Base-by-base conservation (phyloP, 441 rosid species). In the Arabidopsis hybrid region DNA sequence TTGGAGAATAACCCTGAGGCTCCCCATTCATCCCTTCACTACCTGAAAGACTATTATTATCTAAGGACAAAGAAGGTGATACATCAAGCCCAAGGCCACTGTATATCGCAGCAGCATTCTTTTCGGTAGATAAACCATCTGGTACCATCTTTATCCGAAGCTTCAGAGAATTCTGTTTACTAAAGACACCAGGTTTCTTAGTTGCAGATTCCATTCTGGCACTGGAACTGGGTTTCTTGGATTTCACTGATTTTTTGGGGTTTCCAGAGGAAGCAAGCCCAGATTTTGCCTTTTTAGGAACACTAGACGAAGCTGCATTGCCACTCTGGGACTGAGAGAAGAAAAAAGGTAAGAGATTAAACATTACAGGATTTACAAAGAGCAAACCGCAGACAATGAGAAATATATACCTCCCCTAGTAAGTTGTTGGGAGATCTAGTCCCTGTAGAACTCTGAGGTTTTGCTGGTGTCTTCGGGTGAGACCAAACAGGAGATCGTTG, bases 51-150 rank as follows among this genome's bases (percentile, higher is more conserved):
- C 95, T 90, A 51, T 87, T 89, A 51, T 89, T 66, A 76, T 91
- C 98, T 74, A 84, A 39, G 35, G 99, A 91, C 42, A 95, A 83
- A 60, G 96, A 89, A 58, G 98, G 98, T 3, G 98, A 93, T 68
- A 74, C 81, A 78, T 91, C 97, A 80, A 96, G 99, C 65, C 99
- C 99, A 51, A 96, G 97, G 64, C 96, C 98, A 83, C 94, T 91
- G 82, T 93, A 90, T 72, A 95, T 85, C 55, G 87, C 97, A 56
- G 87, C 97, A 78, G 89, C 94, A 83, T 86, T 96, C 60, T 87
- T 90, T 80, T 75, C 81, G 58, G 90, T 78, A 43, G 84, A 73
- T 85, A 87, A 79, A 85, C 88, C 91, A 74, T 91, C 97, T 35
- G 97, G 80, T 61, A 95, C 96, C 78, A 93, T 80, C 90, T 85